Evolutionary conservation across 176 grass and related monocot genomes (phyloP), one percentile per base, ranked within the genome.

Genomic region (Oryza officinalis): DNA sequence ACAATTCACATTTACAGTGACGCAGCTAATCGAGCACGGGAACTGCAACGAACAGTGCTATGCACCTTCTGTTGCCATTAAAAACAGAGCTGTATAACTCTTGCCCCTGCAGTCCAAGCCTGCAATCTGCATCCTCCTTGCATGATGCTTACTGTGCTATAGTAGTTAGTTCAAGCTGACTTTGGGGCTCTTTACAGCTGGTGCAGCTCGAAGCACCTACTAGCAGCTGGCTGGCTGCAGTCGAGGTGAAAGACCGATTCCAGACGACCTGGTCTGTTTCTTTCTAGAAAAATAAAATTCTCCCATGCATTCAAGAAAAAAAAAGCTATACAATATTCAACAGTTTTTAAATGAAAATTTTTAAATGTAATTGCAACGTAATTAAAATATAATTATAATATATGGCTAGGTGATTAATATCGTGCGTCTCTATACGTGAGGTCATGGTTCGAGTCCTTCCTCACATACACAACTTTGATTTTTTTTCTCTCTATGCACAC

Each of bases 91-190:
- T 59, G 78, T 33, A 85, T 35, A 81, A 60, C 17, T 32, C 20
- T 45, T 65, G 66, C 66, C 22, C 8, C 59, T 60, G 83, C 73
- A 33, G 79, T 86, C 83, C 72, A 90, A 83, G 84, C 46, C 35
- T 86, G 88, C 37, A 57, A n/a, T 37, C 67, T 49, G 88, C 37
- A 57, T n/a, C 45, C 67, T 49, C 6, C 6, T 1, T 38, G 37
- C 37, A 9, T 38, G 37, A 38, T 8, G 37, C 37, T 38, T 38
- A 38, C 7, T 7, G 37, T 38, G 8, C 6, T 38, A 38, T 8
- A 38, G 30, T 30, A 30, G 37, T 38, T 64, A 82, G 57, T 71
- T 75, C 52, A 86, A 83, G 79, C 84, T 79, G 74, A 86, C 84
- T 67, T 40, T 76, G 60, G 6, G 1, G 25, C 8, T 71, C 74